Base-by-base conservation (phyloP, 2,329 filamentous ascomycete species). In the Triangularia verruculosa region DNA sequence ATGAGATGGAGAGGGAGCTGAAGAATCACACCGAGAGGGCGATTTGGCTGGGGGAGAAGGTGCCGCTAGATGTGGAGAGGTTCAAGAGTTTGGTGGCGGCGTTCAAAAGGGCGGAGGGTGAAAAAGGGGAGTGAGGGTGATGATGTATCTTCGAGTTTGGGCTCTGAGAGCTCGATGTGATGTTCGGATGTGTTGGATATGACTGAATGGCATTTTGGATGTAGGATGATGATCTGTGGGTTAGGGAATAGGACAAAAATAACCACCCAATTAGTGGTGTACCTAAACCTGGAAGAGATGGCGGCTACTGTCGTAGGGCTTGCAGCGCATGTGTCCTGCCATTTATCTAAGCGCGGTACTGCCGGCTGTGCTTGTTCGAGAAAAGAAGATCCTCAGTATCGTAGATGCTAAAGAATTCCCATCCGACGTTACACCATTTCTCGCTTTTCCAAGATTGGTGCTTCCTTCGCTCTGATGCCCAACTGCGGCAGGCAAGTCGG, bases 41-140 rank as follows among this genome's bases (percentile, higher is more conserved):
- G 1, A 90, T 86, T 8, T 93, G 90, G 90, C 83, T 93, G 82
- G 90, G 90, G 0, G 84, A 89, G 71, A 83, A 80, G 61, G 68
- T 89, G 13, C 84, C 88, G 1, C 68, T 93, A 60, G 85, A 91
- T 71, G 70, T 85, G 57, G 78, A 75, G 15, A 24, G 81, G 43
- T 83, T 88, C 67, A 79, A 79, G 66, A 68, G 70, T 57, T 63
- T 75, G 30, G 28, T 59, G 34, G 57, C 32, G 20, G 17, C 30
- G 2, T 39, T 66, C 17, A 51, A 28, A 20, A 17, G 24, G 28
- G 47, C 22, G 34, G 20, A 27, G 7, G 43, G 13, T 53, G 43
- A 13, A 43, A 56, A 22, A 34, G 53, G 25, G 51, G 51, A 54
- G 51, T 24, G 22, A 54, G 51, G n/a, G n/a, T n/a, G n/a, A n/a